These are phyloP conservation scores for Platismatia glauca DNA, from an alignment of 495 filamentous ascomycete species.

Conservation along the genomic window DNA sequence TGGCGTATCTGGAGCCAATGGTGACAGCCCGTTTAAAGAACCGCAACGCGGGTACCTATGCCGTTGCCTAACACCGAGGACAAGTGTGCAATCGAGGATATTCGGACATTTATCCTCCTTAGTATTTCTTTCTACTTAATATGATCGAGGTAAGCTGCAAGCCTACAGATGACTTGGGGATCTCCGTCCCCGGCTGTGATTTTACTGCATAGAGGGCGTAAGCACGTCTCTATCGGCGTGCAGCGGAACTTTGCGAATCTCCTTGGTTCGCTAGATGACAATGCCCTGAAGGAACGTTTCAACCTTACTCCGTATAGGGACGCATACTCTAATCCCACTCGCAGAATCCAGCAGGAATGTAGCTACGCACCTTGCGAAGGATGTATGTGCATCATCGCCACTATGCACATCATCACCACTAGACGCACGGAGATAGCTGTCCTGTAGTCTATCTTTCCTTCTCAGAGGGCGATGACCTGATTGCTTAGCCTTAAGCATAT, in stretches of 20 bases:
- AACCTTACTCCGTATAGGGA: not conserved
- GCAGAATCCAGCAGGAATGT: not conserved
- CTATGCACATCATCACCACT: not conserved
- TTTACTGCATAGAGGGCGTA: not conserved
- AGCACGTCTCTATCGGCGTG: no score
- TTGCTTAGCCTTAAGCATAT: no score
- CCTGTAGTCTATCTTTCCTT: no score
- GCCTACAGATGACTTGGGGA: not conserved
- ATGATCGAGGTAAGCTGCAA: not conserved
- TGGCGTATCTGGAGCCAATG: not conserved
- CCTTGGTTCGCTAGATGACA: no score
- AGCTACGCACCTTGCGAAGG: not conserved
- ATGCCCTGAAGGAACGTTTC: not conserved
- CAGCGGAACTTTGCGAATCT: no score
- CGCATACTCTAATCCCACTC: not conserved
- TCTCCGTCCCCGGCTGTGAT: not conserved
- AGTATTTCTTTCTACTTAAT: not conserved
- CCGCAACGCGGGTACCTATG: no score
- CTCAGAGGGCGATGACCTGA: no score
- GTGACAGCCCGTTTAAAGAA: no score
- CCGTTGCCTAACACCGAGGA: not conserved
- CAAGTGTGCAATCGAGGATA: not conserved
- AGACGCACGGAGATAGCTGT: no score
- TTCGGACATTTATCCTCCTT: not conserved
- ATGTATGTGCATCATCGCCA: not conserved